Evolutionary conservation across 148 eudicot genomes (phyloP), one percentile per base, ranked within the genome.

Genomic region (Rhododendron ovatum): DNA sequence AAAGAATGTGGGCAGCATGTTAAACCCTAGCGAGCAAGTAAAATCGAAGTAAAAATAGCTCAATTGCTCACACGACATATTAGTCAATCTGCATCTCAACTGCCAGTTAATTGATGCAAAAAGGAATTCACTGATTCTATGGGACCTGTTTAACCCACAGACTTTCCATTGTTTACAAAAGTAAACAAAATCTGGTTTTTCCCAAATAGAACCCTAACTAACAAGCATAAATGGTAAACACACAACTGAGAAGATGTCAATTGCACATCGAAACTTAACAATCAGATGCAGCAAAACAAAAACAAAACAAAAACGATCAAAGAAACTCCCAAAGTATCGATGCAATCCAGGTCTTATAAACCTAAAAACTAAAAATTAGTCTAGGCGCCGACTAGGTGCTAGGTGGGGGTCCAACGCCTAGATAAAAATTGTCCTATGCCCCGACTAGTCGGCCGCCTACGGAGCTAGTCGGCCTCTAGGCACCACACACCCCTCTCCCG

Each of bases 131-230:
- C 63, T 83, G 39, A 67, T 45, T 83, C 57, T 45, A 17, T 1
- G 78, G 43, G 18, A 11, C 10, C 14, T 83, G 43, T n/a, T 43
- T 47, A 30, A 50, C 78, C 63, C n/a, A 28, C 61, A 69, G 57
- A 83, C 37, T 3, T 74, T 39, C 39, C 69, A 2, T 17, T 20
- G 24, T 67, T 53, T 14, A 3, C 47, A 24, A 67, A 28, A 69
- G 30, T 11, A 65, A 53, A 61, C 0, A 30, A 57, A 48, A 83
- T 47, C 78, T 69, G 45, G 20, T 48, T 67, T 15, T 41, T 30
- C 59, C 28, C 59, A 48, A 18, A 71, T 39, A 83, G 30, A 83
- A 69, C 78, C 85, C 85, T 26, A 67, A 67, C 33, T 48, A 26
- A 79, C 13, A n/a, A 48, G 28, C 35, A 47, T 24, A n/a, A 78